Evolutionary conservation across 2,329 filamentous ascomycete species (phyloP).

Genomic region (Pseudomassariella vexata): DNA sequence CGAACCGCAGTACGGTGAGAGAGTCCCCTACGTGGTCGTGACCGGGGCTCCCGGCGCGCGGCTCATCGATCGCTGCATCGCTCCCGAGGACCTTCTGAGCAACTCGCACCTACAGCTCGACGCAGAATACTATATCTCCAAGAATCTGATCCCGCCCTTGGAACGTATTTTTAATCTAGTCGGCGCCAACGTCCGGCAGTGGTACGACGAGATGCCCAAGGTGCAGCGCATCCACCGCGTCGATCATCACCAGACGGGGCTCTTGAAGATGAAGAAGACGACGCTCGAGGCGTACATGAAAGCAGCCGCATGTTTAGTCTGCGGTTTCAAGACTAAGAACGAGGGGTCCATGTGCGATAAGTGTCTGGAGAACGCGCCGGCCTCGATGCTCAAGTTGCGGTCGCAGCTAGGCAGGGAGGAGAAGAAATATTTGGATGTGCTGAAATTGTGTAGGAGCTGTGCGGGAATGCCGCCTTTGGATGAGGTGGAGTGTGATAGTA

Average conservation of each 20-base stretch:
- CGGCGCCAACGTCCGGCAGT: constrained; percentile 80
- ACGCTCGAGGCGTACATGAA: constrained; percentile 95
- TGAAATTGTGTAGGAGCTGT: constrained; percentile 74
- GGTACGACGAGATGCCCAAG: constrained; percentile 98
- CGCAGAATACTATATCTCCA: constrained; percentile 93
- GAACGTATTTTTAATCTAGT: constrained; percentile 96
- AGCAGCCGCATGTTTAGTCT: constrained; percentile 72
- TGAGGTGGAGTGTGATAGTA: constrained; percentile 79
- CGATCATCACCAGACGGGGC: constrained; percentile 28
- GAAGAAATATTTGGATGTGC: constrained; percentile 55
- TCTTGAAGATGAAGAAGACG: constrained; percentile 47
- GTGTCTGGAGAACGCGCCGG: constrained; percentile 50
- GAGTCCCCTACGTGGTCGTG: constrained; percentile 90
- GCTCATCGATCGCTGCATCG: constrained; percentile 83
- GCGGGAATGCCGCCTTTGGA: constrained; percentile 68
- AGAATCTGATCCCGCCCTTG: constrained; percentile 90
- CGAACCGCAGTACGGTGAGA: constrained; percentile 91
- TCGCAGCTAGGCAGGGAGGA: constrained; percentile 58
- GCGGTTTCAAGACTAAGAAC: constrained; percentile 48
- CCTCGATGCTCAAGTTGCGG: constrained; percentile 60
- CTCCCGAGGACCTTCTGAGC: constrained; percentile 74
- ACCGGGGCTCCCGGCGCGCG: constrained; percentile 80
- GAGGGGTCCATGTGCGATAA: constrained; percentile 44
- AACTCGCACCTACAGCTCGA: constrained; percentile 78
- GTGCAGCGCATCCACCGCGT: constrained; percentile 68